These are phyloP conservation scores for Macadamia integrifolia DNA, from an alignment of 164 flowering plant genomes.

Conservation along the genomic window DNA sequence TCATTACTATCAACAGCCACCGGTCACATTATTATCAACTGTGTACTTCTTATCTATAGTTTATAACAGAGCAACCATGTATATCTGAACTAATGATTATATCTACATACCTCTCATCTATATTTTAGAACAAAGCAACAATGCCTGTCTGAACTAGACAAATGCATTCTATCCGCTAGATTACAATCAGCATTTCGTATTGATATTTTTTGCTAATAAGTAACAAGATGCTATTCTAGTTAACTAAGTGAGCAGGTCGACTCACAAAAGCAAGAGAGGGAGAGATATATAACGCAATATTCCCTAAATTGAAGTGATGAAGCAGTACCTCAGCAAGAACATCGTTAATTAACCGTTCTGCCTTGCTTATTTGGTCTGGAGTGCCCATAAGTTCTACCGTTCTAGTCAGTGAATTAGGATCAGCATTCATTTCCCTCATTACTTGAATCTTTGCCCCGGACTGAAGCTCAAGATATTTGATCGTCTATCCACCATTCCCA, in stretches of 20 bases:
- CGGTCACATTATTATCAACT: no score
- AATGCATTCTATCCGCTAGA: neutral
- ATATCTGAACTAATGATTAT: neutral
- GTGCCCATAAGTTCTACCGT: conserved; percentile 84
- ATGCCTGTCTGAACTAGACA: neutral
- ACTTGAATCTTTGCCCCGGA: conserved; percentile 99
- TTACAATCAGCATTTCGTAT: neutral
- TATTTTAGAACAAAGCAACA: neutral
- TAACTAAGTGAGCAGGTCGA: no score
- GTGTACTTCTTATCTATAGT: no score
- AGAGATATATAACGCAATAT: conserved; percentile 2
- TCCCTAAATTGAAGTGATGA: neutral
- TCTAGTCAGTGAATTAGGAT: conserved; percentile 60
- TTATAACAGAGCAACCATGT: neutral
- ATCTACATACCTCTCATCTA: no score
- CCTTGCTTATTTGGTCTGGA: conserved; percentile 75
- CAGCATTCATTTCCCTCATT: conserved; percentile 89
- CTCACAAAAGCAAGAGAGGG: neutral
- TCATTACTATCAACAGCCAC: no score
- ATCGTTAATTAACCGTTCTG: conserved; percentile 81
- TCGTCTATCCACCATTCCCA: conserved; percentile 96
- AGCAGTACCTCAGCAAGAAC: conserved; percentile 73
- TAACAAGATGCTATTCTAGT: neutral
- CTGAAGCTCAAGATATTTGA: conserved; percentile 82
- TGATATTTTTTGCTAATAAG: neutral